These are phyloP conservation scores for Lipomyces yamadae DNA, from an alignment of 805 yeast genomes.

Conservation along the genomic window DNA sequence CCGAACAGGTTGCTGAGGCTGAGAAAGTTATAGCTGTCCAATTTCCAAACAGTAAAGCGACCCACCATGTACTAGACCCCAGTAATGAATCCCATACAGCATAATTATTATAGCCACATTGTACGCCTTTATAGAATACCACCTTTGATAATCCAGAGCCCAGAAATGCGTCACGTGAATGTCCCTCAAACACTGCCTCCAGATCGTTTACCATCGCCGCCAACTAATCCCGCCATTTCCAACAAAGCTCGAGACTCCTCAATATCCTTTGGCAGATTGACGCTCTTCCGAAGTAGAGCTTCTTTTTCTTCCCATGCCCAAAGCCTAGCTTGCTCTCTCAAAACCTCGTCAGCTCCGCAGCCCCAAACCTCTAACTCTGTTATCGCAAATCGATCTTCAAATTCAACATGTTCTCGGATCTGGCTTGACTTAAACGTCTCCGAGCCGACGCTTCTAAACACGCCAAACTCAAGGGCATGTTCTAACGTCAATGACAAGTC, in stretches of 20 bases:
- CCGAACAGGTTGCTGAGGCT: background rate
- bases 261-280: constrained; percentile 64
- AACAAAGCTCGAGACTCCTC: constrained; percentile 67
- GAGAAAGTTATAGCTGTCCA: no score
- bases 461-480: constrained; percentile 75
- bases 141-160: background rate
- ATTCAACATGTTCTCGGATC: constrained; percentile 47
- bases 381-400: constrained; percentile 72
- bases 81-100: background rate
- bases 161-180: background rate
- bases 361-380: constrained; percentile 92
- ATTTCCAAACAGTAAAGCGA: background rate
- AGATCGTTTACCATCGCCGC: constrained; percentile 48
- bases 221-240: constrained; percentile 77
- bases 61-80: no score
- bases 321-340: constrained; percentile 72
- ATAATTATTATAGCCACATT: background rate
- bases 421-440: constrained; percentile 49
- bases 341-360: constrained; percentile 76
- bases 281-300: constrained; percentile 74
- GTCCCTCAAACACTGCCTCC: constrained; percentile 54
- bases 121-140: background rate
- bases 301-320: constrained; percentile 95
- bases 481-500: constrained; percentile 81
- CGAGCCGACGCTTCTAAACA: constrained; percentile 68